A percentile compares a stretch with the other conserved stretches of the same genome.
These are phyloP conservation scores for Diphasiastrum complanatum DNA, from an alignment of 83 land plant genomes.

Conservation along the genomic window DNA sequence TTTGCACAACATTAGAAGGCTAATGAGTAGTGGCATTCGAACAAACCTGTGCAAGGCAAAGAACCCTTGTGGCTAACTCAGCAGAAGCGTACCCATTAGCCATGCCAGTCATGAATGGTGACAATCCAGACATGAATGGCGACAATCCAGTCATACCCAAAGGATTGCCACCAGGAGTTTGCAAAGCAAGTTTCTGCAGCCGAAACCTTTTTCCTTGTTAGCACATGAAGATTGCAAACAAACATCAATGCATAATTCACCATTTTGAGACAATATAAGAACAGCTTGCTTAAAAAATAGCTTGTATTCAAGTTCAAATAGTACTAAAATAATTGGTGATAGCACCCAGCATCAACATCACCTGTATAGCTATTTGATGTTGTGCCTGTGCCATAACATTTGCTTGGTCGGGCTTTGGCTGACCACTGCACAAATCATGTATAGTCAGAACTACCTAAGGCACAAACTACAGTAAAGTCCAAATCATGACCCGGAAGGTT, in stretches of 20 bases:
- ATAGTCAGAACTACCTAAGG: constrained; percentile 1
- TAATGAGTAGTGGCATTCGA: no score
- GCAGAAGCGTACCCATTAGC: no score
- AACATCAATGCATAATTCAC: no score
- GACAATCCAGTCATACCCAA: constrained; percentile 35
- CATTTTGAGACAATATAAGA: no score
- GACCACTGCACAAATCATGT: constrained; percentile 37
- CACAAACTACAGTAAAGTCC: neutral
- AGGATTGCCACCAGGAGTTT: constrained; percentile 40
- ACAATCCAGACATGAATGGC: constrained; percentile 1
- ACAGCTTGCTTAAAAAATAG: neutral
- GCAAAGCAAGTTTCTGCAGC: constrained; percentile 59
- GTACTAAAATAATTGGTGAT: neutral
- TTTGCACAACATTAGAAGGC: no score
- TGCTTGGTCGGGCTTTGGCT: constrained; percentile 72
- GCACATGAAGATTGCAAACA: no score
- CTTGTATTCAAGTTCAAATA: neutral
- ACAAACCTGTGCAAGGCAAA: no score
- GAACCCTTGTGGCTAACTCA: no score
- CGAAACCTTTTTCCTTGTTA: neutral
- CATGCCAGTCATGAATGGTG: constrained; percentile 27
- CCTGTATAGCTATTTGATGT: constrained; percentile 88
- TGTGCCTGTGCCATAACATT: constrained; percentile 72
- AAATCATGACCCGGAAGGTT: neutral
- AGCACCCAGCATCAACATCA: constrained; percentile 8